phyloP scores from a whole-genome alignment of 1,284 basidiomycete species.

The Heterobasidion irregulare region DNA sequence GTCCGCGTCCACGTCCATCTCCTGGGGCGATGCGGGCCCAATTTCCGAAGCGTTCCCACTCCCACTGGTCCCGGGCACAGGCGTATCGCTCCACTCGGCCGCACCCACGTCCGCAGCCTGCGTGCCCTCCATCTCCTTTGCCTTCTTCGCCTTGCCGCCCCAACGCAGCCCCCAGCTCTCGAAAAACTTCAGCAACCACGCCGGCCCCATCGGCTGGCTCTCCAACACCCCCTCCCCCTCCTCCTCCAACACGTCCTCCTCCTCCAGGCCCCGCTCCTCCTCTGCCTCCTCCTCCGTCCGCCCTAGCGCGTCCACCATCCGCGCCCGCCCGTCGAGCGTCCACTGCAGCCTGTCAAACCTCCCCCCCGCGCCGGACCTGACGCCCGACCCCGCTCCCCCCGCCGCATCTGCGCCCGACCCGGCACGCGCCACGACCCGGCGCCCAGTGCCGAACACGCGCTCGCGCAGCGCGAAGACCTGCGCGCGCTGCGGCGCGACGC shows the following conservation, averaged over 20 bases:
- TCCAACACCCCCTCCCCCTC: conserved; percentile 46
- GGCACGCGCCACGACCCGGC: conserved; percentile 4
- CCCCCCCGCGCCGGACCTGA: conserved; percentile 36
- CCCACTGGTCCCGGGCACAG: too few species aligned
- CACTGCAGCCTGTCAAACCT: conserved; percentile 58
- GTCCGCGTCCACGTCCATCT: too few species aligned
- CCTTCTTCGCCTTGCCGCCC: conserved; percentile 17
- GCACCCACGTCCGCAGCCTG: conserved; percentile 9
- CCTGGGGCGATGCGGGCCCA: too few species aligned
- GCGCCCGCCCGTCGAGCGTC: conserved; percentile 52
- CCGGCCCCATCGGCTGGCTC: conserved; percentile 45
- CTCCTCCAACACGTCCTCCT: conserved; percentile 27
- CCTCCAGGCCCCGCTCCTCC: conserved; percentile 49
- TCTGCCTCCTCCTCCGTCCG: conserved; percentile 69
- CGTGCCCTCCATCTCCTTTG: not conserved
- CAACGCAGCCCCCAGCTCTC: conserved; percentile 56
- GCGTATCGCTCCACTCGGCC: not conserved
- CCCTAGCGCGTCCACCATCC: conserved; percentile 56
- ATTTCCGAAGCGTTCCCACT: too few species aligned
- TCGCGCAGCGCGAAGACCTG: conserved; percentile 53
- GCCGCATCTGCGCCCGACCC: not conserved
- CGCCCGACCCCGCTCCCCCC: not conserved
- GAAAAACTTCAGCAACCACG: conserved; percentile 68
- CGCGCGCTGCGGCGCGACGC: conserved; percentile 49
- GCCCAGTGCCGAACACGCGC: conserved; percentile 46